Evolutionary conservation across 2,329 filamentous ascomycete genomes (phyloP).

Genomic region (Aureobasidium namibiae): DNA sequence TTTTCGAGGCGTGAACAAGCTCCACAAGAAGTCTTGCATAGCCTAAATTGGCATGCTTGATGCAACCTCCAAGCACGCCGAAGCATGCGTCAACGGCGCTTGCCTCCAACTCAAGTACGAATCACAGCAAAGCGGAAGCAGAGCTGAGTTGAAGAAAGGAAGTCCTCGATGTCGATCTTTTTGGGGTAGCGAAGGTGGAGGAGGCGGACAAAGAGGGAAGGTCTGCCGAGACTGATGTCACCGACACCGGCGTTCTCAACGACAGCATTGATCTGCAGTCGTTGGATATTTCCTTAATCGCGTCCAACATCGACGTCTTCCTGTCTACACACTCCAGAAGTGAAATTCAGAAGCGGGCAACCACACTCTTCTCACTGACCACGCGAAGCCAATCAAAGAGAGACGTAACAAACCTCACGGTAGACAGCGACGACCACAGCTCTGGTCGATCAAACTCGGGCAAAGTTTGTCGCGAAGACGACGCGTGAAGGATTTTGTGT

Average conservation of each 20-base stretch:
- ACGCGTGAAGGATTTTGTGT: background rate
- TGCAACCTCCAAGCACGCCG: background rate
- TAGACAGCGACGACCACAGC: background rate
- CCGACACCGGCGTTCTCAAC: background rate
- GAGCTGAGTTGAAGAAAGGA: background rate
- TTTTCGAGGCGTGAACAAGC: background rate
- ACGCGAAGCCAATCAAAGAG: too few species aligned
- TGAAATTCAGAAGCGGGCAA: too few species aligned
- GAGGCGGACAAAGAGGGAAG: background rate
- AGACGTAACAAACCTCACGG: too few species aligned
- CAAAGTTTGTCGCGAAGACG: background rate
- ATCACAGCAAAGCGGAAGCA: background rate
- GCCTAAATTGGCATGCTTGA: constrained; percentile 12
- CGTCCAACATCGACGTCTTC: too few species aligned
- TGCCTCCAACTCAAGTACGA: background rate
- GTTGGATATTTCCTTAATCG: background rate
- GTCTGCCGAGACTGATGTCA: background rate
- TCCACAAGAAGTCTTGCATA: background rate
- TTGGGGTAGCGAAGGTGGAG: background rate
- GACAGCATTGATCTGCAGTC: background rate
- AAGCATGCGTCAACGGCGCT: constrained; percentile 11
- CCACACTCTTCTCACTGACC: too few species aligned
- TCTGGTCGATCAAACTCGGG: too few species aligned
- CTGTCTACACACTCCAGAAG: too few species aligned
- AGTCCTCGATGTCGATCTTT: background rate